Base-by-base conservation (phyloP, 495 filamentous ascomycete genomes). In the Penicillium crystallinum region DNA sequence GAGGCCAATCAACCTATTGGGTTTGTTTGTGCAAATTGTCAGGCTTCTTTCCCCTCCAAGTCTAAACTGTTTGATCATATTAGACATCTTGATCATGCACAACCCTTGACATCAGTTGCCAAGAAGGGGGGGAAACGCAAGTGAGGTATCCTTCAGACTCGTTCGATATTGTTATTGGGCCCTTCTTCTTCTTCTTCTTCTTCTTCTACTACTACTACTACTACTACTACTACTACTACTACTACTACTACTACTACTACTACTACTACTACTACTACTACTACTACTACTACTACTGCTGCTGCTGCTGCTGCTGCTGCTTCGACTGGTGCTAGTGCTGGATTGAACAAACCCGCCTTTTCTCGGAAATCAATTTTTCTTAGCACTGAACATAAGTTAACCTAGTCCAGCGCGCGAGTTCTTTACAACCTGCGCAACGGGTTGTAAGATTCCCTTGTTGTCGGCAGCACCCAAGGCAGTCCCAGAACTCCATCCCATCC, bases 401-500 rank as follows among this genome's bases (percentile, higher is more conserved):
- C 91, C 91, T 48, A 98, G 70, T 21, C 93, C 93, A 21, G 89
- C 84, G 62, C 88, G 91, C 3, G 83, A 78, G 39, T 84, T 89
- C 76, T 93, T 95, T 36, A 97, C 84, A 46, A 95, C 82, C 51
- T 95, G 90, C n/a, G 79, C 76, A 34, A 99, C 85, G 2, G 95
- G 95, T 55, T 86, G 78, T 53, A 93, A 64, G 44, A 95, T 92
- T 30, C 95, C 93, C 66, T 93, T 88, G 65, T 93, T 93, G 52
- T 93, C 84, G 9, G 76, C 59, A 4, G 86, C 79, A 36, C 93
- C 93, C n/a, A 99, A 76, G 6, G 85, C 86, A 67, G 85, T 97
- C 4, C 93, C 93, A 39, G 80, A 84, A 53, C 78, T 87, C 89
- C 95, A 99, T 15, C 93, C 93, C 93, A 97, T 97, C 72, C 92